Percentiles rank a stretch among this genome's conserved stretches.
phyloP scores from a whole-genome alignment of 352 stramenopile genomes.

The Phytopythium boreale region DNA sequence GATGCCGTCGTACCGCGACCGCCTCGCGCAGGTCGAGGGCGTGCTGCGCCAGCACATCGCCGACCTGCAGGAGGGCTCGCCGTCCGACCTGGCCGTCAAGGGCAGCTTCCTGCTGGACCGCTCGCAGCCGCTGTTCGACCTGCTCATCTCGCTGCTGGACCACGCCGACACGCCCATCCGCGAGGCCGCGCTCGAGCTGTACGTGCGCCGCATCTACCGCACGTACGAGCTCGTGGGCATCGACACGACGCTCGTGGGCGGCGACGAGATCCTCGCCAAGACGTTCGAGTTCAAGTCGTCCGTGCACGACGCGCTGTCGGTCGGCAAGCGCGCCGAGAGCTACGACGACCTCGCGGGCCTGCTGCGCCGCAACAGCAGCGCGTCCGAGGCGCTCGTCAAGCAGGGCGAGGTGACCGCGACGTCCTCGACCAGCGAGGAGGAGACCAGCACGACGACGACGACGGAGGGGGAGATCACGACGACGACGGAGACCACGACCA shows the following conservation, averaged over 20 bases:
- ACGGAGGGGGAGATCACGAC: slow-evolving; percentile 37
- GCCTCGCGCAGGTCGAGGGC: slow-evolving; percentile 75
- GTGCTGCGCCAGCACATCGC: slow-evolving; percentile 71
- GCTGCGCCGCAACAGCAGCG: slow-evolving; percentile 63
- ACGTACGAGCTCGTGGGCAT: slow-evolving; percentile 87
- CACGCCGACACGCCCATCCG: slow-evolving; percentile 65
- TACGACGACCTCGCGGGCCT: slow-evolving; percentile 81
- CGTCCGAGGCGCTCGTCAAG: slow-evolving; percentile 22
- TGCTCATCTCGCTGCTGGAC: slow-evolving; percentile 79
- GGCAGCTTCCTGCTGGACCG: slow-evolving; percentile 72
- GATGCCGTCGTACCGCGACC: slow-evolving; percentile 94
- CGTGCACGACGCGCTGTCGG: slow-evolving; percentile 71
- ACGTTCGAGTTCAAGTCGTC: slow-evolving; percentile 87
- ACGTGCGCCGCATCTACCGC: slow-evolving; percentile 83
- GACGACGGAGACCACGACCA: slow-evolving; percentile 24
- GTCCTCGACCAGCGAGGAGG: slow-evolving; percentile 7
- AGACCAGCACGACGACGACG: slow-evolving; percentile 14
- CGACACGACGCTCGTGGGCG: slow-evolving; percentile 54
- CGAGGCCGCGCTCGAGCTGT: slow-evolving; percentile 75
- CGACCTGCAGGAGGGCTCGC: slow-evolving; percentile 20
- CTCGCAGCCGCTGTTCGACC: slow-evolving; percentile 82
- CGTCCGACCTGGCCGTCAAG: slow-evolving; percentile 48
- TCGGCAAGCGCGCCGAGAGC: slow-evolving; percentile 72
- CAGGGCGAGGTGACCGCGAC: slow-evolving; percentile 17
- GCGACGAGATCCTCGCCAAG: slow-evolving; percentile 66